phyloP scores from a whole-genome alignment of 1,284 basidiomycete species.

The Sphaerobolus stellatus region DNA sequence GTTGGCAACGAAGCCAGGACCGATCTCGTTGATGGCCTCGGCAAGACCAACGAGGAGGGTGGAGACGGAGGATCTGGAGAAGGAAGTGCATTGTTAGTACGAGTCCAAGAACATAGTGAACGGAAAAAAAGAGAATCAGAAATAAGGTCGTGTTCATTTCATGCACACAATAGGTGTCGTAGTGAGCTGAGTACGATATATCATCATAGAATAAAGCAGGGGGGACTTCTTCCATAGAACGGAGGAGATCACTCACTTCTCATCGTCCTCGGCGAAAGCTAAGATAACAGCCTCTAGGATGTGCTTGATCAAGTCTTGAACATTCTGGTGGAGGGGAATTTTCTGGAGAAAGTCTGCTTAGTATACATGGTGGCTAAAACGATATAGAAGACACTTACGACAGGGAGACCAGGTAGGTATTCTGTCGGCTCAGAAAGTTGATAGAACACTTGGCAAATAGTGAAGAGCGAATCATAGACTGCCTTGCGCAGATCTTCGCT shows the following conservation, averaged over 20 bases:
- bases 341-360: constrained; percentile 28
- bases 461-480: constrained; percentile 85
- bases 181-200: constrained; percentile 79
- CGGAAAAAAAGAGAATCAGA: constrained; percentile 33
- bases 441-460: constrained; percentile 91
- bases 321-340: constrained; percentile 68
- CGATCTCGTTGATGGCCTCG: constrained; percentile 89
- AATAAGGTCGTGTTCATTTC: constrained; percentile 49
- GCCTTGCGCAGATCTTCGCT: constrained; percentile 99
- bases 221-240: constrained; percentile 8
- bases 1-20: constrained; percentile 78
- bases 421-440: constrained; percentile 80
- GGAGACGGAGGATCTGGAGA: constrained; percentile 78
- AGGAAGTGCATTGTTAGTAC: background rate
- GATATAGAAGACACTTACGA: constrained; percentile 43
- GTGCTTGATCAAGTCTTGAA: constrained; percentile 81
- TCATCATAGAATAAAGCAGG: constrained; percentile 50
- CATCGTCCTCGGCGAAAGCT: constrained; percentile 93
- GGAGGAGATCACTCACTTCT: constrained; percentile 74
- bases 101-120: constrained; percentile 14
- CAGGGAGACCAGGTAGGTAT: constrained; percentile 76
- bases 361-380: background rate
- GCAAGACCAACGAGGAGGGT: constrained; percentile 84
- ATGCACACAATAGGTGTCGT: constrained; percentile 61
- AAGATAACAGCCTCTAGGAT: constrained; percentile 79